Conservation (phyloP, 208 protist genomes). For the Leishmania arabica region DNA sequence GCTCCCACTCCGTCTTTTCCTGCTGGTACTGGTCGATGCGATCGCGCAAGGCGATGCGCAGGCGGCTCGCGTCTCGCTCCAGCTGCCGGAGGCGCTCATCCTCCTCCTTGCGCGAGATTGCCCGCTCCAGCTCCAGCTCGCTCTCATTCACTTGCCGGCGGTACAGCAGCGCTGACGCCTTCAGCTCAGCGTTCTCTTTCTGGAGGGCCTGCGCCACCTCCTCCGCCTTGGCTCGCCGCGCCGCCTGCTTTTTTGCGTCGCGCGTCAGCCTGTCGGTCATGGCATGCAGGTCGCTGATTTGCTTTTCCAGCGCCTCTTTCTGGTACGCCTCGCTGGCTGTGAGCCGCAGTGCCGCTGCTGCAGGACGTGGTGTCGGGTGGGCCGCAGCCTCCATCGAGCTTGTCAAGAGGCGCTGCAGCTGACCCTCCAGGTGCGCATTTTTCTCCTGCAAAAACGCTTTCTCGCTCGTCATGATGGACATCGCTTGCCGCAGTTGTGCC, state of each 20-base stretch:
- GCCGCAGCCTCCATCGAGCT: slow-evolving; percentile 15
- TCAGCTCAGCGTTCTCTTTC: slow-evolving; percentile 47
- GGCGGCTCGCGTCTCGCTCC: slow-evolving; percentile 49
- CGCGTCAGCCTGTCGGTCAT: slow-evolving; percentile 30
- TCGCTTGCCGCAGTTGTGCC: slow-evolving; percentile 27
- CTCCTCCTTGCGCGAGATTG: slow-evolving; percentile 34
- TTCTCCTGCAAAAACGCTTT: slow-evolving; percentile 51
- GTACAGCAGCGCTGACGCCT: slow-evolving; percentile 41
- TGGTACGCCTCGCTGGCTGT: slow-evolving; percentile 36
- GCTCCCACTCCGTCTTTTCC: slow-evolving; percentile 27
- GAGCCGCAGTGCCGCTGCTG: background rate
- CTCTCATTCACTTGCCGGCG: slow-evolving; percentile 67
- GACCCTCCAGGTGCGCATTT: slow-evolving; percentile 63
- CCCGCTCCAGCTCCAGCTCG: slow-evolving; percentile 53
- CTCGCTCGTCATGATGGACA: slow-evolving; percentile 32
- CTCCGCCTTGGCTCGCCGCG: slow-evolving; percentile 25
- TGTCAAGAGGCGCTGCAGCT: slow-evolving; percentile 65
- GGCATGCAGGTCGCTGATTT: slow-evolving; percentile 39
- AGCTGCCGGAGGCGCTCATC: slow-evolving; percentile 40
- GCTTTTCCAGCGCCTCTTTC: slow-evolving; percentile 41
- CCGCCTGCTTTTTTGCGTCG: slow-evolving; percentile 20
- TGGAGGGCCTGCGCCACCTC: slow-evolving; percentile 21
- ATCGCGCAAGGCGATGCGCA: slow-evolving; percentile 46
- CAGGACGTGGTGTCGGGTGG: background rate
- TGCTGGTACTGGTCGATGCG: slow-evolving; percentile 30